Percentiles rank a stretch among this genome's conserved stretches.
These are phyloP conservation scores for Fomitopsis schrenkii DNA, from an alignment of 1,284 basidiomycete genomes.

Conservation along the genomic window DNA sequence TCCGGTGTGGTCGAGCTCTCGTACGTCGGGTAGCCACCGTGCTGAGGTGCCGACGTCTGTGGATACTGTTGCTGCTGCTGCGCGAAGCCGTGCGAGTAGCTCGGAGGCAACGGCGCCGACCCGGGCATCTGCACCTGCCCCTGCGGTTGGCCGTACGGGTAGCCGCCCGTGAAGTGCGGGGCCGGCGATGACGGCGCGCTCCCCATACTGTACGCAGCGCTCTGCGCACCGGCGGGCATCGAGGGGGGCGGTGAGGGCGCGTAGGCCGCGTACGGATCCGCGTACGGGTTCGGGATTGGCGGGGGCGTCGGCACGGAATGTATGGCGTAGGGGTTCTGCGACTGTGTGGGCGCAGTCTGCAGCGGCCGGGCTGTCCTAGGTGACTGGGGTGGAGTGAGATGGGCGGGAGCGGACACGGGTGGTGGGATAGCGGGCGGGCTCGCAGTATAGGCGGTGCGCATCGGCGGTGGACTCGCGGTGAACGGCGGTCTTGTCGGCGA, in stretches of 20 bases:
- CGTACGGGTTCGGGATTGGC: constrained; percentile 4
- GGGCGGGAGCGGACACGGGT: not conserved
- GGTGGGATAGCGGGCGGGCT: not conserved
- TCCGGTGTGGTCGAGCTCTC: not conserved
- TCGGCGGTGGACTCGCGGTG: not conserved
- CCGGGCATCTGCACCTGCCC: not conserved
- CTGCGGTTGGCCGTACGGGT: not conserved
- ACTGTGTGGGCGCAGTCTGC: not conserved
- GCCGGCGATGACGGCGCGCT: not conserved
- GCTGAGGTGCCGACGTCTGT: not conserved
- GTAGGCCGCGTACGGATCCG: constrained; percentile 3
- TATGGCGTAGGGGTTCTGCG: not conserved
- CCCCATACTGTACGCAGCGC: not conserved
- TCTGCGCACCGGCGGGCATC: not conserved
- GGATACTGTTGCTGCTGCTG: not conserved
- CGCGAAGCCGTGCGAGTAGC: not conserved
- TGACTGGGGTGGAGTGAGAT: not conserved
- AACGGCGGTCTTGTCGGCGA: not conserved
- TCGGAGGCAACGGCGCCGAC: not conserved
- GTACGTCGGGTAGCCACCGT: not conserved
- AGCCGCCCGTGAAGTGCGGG: not conserved
- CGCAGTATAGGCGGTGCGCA: not conserved
- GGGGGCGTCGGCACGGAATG: not conserved
- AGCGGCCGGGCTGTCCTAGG: not conserved
- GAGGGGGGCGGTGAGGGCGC: not conserved